A percentile compares a stretch with the other conserved stretches of the same genome.
phyloP scores from a whole-genome alignment of 2,329 filamentous ascomycete species.

The Colletotrichum sansevieriae region DNA sequence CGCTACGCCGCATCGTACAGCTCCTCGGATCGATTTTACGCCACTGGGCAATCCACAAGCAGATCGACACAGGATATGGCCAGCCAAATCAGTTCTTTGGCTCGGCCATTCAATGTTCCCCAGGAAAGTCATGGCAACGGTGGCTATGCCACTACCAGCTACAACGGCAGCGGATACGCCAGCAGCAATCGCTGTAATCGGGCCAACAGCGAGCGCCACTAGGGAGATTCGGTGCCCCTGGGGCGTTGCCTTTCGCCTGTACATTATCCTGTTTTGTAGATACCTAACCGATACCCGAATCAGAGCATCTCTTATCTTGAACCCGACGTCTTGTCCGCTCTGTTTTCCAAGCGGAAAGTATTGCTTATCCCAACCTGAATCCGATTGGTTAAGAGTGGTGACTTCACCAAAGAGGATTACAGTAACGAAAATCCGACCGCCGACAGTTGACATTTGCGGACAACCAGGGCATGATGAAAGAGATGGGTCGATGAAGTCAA shows the following conservation, averaged over 20 bases:
- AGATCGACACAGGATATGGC: constrained; percentile 11
- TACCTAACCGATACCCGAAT: constrained; percentile 15
- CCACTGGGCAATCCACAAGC: constrained; percentile 21
- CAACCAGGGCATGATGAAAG: too few relatives aligned
- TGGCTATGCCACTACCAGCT: too few relatives aligned
- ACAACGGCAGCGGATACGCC: too few relatives aligned
- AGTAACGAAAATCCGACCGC: too few relatives aligned
- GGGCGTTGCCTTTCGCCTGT: neutral
- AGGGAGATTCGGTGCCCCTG: neutral
- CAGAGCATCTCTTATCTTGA: neutral
- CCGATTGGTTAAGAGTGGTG: too few relatives aligned
- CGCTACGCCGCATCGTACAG: constrained; percentile 4
- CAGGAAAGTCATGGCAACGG: too few relatives aligned
- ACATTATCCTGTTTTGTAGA: neutral
- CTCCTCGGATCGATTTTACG: constrained; percentile 26
- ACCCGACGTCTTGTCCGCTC: neutral
- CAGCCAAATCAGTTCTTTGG: constrained; percentile 17
- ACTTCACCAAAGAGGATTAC: too few relatives aligned
- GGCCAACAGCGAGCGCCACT: constrained; percentile 20
- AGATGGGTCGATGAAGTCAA: too few relatives aligned
- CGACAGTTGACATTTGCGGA: too few relatives aligned
- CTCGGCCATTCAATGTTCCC: neutral
- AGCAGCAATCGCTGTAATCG: too few relatives aligned
- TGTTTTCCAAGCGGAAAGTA: neutral
- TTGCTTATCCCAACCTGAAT: too few relatives aligned